Percentiles rank a stretch among this genome's conserved stretches.
Evolutionary conservation across 2,329 filamentous ascomycete genomes (phyloP).

Genomic region (Talaromyces sp.): DNA sequence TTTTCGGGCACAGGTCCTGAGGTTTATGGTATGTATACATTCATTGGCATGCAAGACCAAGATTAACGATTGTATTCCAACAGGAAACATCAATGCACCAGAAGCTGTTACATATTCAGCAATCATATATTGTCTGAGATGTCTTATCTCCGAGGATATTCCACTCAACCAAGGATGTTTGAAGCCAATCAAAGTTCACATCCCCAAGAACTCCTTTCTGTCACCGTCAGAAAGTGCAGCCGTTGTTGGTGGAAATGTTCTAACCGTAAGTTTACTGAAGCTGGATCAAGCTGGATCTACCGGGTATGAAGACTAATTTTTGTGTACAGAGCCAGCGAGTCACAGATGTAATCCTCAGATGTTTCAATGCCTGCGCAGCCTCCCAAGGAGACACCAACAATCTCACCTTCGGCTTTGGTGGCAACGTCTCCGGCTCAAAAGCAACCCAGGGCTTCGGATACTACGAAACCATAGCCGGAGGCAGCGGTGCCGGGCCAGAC

Average conservation of each 20-base stretch:
- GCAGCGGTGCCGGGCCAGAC: constrained; percentile 66
- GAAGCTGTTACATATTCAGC: constrained; percentile 74
- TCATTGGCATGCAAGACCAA: neutral
- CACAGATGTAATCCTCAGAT: constrained; percentile 72
- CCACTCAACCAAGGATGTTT: constrained; percentile 80
- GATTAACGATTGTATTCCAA: neutral
- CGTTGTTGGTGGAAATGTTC: constrained; percentile 73
- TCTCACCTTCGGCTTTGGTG: constrained; percentile 72
- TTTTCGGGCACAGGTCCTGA: constrained; percentile 74
- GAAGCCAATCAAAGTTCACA: constrained; percentile 66
- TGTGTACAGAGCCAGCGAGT: constrained; percentile 58
- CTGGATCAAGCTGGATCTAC: neutral
- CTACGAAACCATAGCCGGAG: constrained; percentile 79
- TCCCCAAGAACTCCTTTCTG: constrained; percentile 68
- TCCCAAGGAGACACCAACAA: constrained; percentile 76
- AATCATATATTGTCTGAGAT: constrained; percentile 77
- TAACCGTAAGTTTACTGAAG: constrained; percentile 49
- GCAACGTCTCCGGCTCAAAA: constrained; percentile 55
- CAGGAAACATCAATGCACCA: constrained; percentile 70
- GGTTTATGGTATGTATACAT: constrained; percentile 57
- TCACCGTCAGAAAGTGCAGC: constrained; percentile 69
- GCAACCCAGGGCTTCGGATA: constrained; percentile 67
- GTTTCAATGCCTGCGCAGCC: constrained; percentile 72
- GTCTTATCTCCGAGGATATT: constrained; percentile 71
- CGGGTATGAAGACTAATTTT: neutral